Conservation (phyloP, 441 rosid genomes). For the Sinapis alba region DNA sequence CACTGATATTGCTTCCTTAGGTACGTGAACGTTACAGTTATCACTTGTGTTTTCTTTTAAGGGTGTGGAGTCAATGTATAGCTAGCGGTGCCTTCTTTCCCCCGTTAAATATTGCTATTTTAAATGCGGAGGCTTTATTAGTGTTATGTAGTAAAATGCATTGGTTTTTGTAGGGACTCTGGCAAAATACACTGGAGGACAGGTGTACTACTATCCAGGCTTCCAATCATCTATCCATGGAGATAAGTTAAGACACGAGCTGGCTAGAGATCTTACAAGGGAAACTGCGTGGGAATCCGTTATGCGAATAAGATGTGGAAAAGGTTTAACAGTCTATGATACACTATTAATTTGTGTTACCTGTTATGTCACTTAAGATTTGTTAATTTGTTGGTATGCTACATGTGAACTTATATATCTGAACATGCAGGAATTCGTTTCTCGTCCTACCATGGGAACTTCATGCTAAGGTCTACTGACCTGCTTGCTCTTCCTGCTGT, state of each 20-base stretch:
- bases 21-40: conserved; percentile 46
- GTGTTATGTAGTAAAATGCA: conserved; percentile 10
- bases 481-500: conserved; percentile 96
- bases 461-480: conserved; percentile 98
- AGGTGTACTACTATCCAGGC: conserved; percentile 88
- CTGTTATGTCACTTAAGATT: conserved; percentile 9
- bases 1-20: conserved; percentile 95
- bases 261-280: conserved; percentile 93
- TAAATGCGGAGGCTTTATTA: background rate
- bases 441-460: conserved; percentile 95
- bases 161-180: conserved; percentile 65
- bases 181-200: conserved; percentile 98
- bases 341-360: background rate
- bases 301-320: conserved; percentile 99
- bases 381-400: conserved; percentile 26
- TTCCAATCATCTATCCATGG: conserved; percentile 78
- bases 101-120: background rate
- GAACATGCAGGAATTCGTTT: conserved; percentile 82
- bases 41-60: conserved; percentile 8
- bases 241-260: conserved; percentile 85
- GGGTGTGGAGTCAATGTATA: conserved; percentile 15
- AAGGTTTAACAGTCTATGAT: conserved; percentile 55
- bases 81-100: background rate
- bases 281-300: conserved; percentile 99
- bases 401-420: conserved; percentile 36